phyloP scores from a whole-genome alignment of 1,139 yeast species.

The Yamadazyma trypodendri region DNA sequence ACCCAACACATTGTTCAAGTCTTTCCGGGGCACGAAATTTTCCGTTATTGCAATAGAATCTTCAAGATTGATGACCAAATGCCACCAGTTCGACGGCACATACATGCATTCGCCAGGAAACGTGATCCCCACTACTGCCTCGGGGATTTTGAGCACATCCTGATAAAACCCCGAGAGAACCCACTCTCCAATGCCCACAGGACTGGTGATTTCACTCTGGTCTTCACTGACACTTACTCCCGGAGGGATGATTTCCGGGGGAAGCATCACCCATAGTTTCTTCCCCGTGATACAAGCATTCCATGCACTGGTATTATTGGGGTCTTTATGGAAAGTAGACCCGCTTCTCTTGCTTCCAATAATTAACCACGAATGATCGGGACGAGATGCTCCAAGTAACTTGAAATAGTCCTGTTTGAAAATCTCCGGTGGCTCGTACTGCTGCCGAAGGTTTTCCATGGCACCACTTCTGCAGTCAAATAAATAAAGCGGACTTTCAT shows the following conservation, averaged over 20 bases:
- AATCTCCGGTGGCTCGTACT: constrained; percentile 51
- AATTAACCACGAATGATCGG: constrained; percentile 89
- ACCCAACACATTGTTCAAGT: constrained; percentile 57
- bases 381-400: constrained; percentile 56
- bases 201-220: constrained; percentile 90
- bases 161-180: constrained; percentile 76
- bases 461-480: constrained; percentile 78
- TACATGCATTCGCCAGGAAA: constrained; percentile 82
- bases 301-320: constrained; percentile 91
- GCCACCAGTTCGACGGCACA: constrained; percentile 98
- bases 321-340: constrained; percentile 90
- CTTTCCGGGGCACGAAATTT: constrained; percentile 73
- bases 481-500: constrained; percentile 80
- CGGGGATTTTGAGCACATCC: constrained; percentile 47
- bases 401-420: constrained; percentile 54
- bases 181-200: constrained; percentile 91
- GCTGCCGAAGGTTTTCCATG: constrained; percentile 52
- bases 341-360: constrained; percentile 82
- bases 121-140: constrained; percentile 68
- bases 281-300: constrained; percentile 72
- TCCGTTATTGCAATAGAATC: constrained; percentile 82
- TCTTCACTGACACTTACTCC: constrained; percentile 77
- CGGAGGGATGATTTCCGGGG: constrained; percentile 75
- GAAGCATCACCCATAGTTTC: constrained; percentile 88
- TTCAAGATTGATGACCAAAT: constrained; percentile 77